Evolutionary conservation across 2,329 filamentous ascomycete genomes (phyloP).

Genomic region (Sporothrix sp.): DNA sequence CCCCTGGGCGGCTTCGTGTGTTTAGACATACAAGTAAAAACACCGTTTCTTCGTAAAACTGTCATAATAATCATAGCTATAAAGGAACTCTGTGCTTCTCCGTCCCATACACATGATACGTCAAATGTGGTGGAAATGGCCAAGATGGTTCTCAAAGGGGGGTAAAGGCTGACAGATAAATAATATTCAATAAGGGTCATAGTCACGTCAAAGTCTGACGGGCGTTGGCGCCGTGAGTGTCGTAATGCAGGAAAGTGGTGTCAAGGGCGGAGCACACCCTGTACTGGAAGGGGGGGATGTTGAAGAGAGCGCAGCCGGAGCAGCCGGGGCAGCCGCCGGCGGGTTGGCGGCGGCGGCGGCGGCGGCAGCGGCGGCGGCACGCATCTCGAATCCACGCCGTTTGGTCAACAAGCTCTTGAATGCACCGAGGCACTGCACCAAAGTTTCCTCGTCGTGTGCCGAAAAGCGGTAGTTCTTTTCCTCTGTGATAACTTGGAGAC

Average conservation of each 20-base stretch:
- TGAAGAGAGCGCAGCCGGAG: not conserved
- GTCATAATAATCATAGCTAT: slow-evolving; percentile 9
- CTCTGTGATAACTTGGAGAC: slow-evolving; percentile 87
- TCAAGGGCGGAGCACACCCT: not conserved
- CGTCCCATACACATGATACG: not conserved
- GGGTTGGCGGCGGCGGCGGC: slow-evolving; percentile 4
- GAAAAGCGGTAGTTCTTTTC: slow-evolving; percentile 76
- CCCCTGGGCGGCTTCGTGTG: too few relatives aligned
- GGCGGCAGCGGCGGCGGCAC: slow-evolving; percentile 28
- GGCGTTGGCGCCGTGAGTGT: not conserved
- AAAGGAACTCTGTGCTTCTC: not conserved
- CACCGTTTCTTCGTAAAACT: slow-evolving; percentile 3
- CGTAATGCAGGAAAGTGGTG: not conserved
- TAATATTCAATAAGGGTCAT: slow-evolving; percentile 1
- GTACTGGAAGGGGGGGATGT: not conserved
- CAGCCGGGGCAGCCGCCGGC: not conserved
- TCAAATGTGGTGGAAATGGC: not conserved
- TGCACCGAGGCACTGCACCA: slow-evolving; percentile 78
- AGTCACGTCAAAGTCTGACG: slow-evolving; percentile 6
- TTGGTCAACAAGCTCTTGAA: slow-evolving; percentile 78
- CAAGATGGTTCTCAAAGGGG: not conserved
- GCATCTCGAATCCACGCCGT: slow-evolving; percentile 52
- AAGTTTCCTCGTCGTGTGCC: slow-evolving; percentile 66
- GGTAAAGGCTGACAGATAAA: not conserved
- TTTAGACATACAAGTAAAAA: not conserved